Evolutionary conservation across 305 asterid genomes (phyloP), one percentile per base, ranked within the genome.

Genomic region (Fraxinus sp.): DNA sequence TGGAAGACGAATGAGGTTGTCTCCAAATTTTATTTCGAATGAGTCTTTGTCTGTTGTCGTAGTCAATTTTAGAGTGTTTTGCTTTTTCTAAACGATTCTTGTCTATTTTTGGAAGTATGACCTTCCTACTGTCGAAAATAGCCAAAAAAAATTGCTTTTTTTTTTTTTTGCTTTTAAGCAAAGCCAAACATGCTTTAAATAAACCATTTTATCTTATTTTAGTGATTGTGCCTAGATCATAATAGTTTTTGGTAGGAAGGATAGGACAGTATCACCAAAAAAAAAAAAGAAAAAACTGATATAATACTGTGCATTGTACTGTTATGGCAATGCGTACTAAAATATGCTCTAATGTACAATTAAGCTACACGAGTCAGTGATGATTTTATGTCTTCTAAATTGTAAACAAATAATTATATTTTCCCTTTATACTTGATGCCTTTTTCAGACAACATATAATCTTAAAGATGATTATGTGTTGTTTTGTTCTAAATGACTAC

Each of bases 381-480:
- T 28, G 74, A 66, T 30, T 46, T 41, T 24, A 75, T 83, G 88
- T 84, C 86, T 84, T 79, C 85, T 28, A 72, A 79, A 49, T 49
- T 80, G 86, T 77, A 82, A 80, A 82, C 82, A 86, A 32, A 89
- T 78, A 87, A 86, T 89, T 5, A 87, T 78, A 30, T 18, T 30
- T 79, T 62, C 77, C 77, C 83, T 85, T 87, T 88, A 74, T 49
- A 74, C 35, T 18, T 46, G 71, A 76, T 59, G 80, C 79, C 85
- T 87, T 88, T 86, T 70, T 86, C 84, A 83, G 97, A 94, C 98
- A 91, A 87, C 88, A 86, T 94, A 94, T 91, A 97, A 94, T 92
- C 79, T 90, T 84, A 85, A 20, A 62, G 62, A 93, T 94, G 62
- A 93, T 94, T 87, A 78, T 94, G 89, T 87, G 84, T 71, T 55